These are phyloP conservation scores for Suhomyces pyralidae DNA, from an alignment of 805 yeast species.

Conservation along the genomic window DNA sequence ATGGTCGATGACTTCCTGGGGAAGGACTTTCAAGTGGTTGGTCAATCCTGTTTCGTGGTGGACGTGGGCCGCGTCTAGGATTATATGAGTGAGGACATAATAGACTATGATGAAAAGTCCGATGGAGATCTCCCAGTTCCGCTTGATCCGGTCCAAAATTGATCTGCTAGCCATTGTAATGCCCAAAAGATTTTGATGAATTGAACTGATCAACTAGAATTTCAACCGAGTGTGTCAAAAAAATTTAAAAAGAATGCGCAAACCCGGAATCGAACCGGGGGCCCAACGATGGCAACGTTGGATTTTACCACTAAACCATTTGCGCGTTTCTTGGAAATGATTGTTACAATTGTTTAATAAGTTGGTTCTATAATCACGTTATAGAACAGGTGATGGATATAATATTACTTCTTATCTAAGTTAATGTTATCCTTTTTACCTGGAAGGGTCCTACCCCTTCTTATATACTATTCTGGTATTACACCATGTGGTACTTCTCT, in stretches of 20 bases:
- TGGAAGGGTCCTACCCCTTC: too few species aligned
- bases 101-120: conserved; percentile 19
- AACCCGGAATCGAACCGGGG: conserved; percentile 5
- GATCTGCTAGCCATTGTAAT: not conserved
- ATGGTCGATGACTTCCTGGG: conserved; percentile 19
- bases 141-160: not conserved
- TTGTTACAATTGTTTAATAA: too few species aligned
- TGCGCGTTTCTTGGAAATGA: not conserved
- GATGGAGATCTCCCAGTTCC: conserved; percentile 25
- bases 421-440: too few species aligned
- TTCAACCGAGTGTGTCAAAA: not conserved
- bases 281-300: conserved; percentile 4
- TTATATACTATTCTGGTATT: too few species aligned
- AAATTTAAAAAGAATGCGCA: conserved; percentile 1
- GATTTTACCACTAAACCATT: conserved; percentile 3
- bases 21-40: conserved; percentile 19
- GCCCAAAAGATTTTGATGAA: not conserved
- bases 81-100: conserved; percentile 17
- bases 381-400: too few species aligned
- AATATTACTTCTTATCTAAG: too few species aligned
- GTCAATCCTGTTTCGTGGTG: conserved; percentile 12
- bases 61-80: conserved; percentile 12
- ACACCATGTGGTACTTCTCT: too few species aligned
- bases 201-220: not conserved
- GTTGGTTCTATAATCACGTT: too few species aligned